Evolutionary conservation across 352 stramenopile genomes (phyloP).

Genomic region (Phytophthora macrochlamydospora): DNA sequence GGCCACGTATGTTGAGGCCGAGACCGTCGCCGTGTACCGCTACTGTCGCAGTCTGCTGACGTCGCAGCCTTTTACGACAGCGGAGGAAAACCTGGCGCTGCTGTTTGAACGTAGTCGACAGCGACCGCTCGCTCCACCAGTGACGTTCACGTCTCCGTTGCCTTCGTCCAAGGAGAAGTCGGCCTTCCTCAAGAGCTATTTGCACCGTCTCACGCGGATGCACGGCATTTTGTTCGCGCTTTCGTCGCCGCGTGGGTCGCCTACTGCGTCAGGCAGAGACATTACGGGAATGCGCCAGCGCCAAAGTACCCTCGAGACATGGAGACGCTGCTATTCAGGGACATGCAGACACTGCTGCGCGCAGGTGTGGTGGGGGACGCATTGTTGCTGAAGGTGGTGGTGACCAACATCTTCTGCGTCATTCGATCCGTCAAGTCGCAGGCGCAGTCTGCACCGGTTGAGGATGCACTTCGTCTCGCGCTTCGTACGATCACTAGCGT

Average conservation of each 20-base stretch:
- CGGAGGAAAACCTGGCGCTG: constrained; percentile 88
- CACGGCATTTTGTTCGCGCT: constrained; percentile 86
- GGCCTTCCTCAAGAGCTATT: constrained; percentile 86
- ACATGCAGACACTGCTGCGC: constrained; percentile 45
- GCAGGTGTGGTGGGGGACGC: constrained; percentile 7
- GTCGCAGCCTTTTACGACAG: constrained; percentile 84
- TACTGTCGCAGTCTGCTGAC: constrained; percentile 90
- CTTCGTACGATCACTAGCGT: constrained; percentile 50
- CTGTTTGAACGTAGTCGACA: constrained; percentile 91
- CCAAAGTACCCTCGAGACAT: constrained; percentile 69
- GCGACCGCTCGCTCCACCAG: constrained; percentile 51
- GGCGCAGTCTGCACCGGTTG: constrained; percentile 19
- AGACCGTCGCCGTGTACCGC: constrained; percentile 91
- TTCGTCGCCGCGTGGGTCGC: constrained; percentile 33
- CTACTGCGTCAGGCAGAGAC: constrained; percentile 12
- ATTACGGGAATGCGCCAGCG: background rate
- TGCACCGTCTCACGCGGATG: constrained; percentile 85
- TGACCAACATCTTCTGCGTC: constrained; percentile 81
- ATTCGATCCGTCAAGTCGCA: constrained; percentile 39
- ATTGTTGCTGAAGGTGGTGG: constrained; percentile 78
- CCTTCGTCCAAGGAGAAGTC: constrained; percentile 76
- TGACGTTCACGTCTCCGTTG: constrained; percentile 42
- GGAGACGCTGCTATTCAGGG: constrained; percentile 65
- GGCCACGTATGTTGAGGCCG: constrained; percentile 87
- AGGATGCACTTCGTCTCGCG: constrained; percentile 64